A percentile compares a stretch with the other conserved stretches of the same genome.
phyloP scores from a whole-genome alignment of 768 basidiomycete species.

The Termitomyces sp. region DNA sequence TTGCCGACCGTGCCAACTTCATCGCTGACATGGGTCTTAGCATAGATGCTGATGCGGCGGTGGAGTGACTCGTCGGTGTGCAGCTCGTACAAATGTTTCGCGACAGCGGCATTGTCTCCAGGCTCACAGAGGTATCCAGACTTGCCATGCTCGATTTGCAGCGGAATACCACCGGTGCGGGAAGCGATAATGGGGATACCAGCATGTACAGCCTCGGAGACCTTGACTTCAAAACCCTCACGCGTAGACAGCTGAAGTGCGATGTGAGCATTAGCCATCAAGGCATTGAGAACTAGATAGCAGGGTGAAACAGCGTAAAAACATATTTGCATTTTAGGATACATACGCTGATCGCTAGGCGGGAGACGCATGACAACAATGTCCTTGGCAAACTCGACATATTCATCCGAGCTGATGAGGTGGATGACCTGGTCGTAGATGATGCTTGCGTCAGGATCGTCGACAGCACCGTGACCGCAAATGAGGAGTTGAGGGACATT shows the following conservation, averaged over 20 bases:
- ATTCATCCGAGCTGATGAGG: conserved; percentile 45
- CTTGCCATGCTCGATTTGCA: conserved; percentile 84
- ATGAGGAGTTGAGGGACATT: conserved; percentile 72
- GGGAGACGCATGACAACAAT: conserved; percentile 75
- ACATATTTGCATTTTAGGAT: neutral
- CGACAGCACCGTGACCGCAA: conserved; percentile 90
- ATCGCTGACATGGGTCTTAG: conserved; percentile 73
- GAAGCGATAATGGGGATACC: conserved; percentile 83
- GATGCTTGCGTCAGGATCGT: conserved; percentile 92
- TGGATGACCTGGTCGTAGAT: conserved; percentile 79
- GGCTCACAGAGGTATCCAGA: conserved; percentile 81
- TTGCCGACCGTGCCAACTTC: conserved; percentile 85
- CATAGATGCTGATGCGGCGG: conserved; percentile 56
- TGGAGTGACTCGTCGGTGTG: conserved; percentile 71
- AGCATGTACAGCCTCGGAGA: conserved; percentile 90
- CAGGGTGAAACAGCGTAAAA: neutral
- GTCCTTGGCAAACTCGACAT: conserved; percentile 50
- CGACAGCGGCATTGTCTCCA: conserved; percentile 72
- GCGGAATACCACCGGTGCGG: conserved; percentile 88
- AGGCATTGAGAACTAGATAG: conserved; percentile 68
- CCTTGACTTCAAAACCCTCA: conserved; percentile 97
- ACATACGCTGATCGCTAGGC: conserved; percentile 80
- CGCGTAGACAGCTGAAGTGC: conserved; percentile 89
- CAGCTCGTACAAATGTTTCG: conserved; percentile 69
- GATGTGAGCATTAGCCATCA: conserved; percentile 86